Base-by-base conservation (phyloP, 805 yeast species). In the Spencermartinsiella europaea region DNA sequence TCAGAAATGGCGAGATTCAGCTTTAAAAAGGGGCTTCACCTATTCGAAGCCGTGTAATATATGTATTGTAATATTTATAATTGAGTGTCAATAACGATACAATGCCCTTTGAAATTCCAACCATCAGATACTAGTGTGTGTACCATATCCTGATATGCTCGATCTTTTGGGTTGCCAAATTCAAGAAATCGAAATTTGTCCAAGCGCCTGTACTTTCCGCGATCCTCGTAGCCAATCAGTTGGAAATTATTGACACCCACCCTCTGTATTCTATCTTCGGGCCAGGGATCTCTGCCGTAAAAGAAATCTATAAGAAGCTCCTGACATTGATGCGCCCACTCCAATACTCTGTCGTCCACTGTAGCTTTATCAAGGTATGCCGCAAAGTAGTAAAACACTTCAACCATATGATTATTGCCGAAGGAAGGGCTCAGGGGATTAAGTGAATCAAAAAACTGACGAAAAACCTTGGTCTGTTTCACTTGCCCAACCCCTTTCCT, bases 351-450 rank as follows among this genome's bases (percentile, higher is more conserved):
- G 12, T 20, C 45, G 17, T 43, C 45, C 38, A 47, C 50, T 35
- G 48, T 44, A 5, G 38, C 41, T 14, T 49, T 50, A 8, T 57
- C 44, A 31, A 45, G 46, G 49, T 59, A 65, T 15, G 61, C 59
- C 40, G 55, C 53, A 33, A 64, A 51, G 40, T 60, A 42, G 47
- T 57, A 64, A 20, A 63, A 49, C 5, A 64, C 59, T 44, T 64
- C 69, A 5, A 64, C 69, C 54, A 63, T 63, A 40, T 64, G 69
- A 43, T 61, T 58, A 28, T 62, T 62, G 19, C 63, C 65, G 15
- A 55, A 42, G 2, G 46, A 21, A 0, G 60, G 53, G 15, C 45
- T 48, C 21, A 53, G 49, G 3, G 69, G 67, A 38, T 64, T 65
- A 5, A 51, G 46, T 16, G 58, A 60, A 42, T 64, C 68, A 42